Evolutionary conservation across 805 yeast species (phyloP).

Genomic region (Metschnikowia arizonensis): DNA sequence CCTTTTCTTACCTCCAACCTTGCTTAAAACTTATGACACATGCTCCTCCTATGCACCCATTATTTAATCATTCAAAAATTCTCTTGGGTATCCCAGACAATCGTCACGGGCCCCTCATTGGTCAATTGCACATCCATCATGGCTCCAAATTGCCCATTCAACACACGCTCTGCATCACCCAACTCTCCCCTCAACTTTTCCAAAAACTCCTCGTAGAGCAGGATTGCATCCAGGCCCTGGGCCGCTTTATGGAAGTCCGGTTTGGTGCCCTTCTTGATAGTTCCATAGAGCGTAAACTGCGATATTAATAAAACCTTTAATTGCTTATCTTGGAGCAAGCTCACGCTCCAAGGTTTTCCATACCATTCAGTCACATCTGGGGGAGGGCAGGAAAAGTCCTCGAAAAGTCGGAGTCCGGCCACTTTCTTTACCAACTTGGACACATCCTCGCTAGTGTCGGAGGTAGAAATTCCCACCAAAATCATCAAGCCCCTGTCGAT

Average conservation of each 20-base stretch:
- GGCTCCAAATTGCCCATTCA: slow-evolving; percentile 91
- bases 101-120: slow-evolving; percentile 93
- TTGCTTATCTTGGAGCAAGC: slow-evolving; percentile 53
- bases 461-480: slow-evolving; percentile 77
- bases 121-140: slow-evolving; percentile 92
- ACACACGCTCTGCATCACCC: slow-evolving; percentile 57
- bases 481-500: slow-evolving; percentile 74
- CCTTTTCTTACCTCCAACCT: no score
- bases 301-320: slow-evolving; percentile 84
- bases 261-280: slow-evolving; percentile 83
- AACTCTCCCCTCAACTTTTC: slow-evolving; percentile 44
- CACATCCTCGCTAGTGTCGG: slow-evolving; percentile 74
- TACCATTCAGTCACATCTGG: slow-evolving; percentile 40
- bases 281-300: slow-evolving; percentile 87
- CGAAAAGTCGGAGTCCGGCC: slow-evolving; percentile 65
- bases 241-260: slow-evolving; percentile 95
- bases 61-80: no score
- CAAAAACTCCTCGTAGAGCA: slow-evolving; percentile 53
- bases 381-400: slow-evolving; percentile 45
- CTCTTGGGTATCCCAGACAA: slow-evolving; percentile 62
- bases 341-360: slow-evolving; percentile 74
- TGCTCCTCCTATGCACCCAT: no score
- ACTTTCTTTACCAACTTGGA: slow-evolving; percentile 65
- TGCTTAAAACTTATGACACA: no score
- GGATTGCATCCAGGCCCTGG: slow-evolving; percentile 58